Conservation (phyloP, 768 basidiomycete genomes). For the Tulasnella sp. region DNA sequence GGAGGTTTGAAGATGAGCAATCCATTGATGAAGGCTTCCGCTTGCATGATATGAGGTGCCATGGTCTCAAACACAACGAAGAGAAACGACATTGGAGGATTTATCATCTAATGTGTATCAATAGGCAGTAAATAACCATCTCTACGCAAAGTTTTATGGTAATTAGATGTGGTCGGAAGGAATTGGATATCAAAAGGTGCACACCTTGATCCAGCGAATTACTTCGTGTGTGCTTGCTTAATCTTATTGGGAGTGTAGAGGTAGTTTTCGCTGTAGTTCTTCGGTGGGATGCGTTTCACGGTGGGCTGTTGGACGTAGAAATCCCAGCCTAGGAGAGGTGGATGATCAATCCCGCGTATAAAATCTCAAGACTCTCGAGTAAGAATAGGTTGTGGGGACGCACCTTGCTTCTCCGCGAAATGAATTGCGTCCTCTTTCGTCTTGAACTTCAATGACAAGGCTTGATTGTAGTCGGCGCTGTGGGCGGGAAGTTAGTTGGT, state of each 20-base stretch:
- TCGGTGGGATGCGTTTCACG: conserved; percentile 62
- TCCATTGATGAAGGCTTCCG: too few relatives aligned
- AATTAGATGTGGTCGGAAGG: too few relatives aligned
- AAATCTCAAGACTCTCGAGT: background rate
- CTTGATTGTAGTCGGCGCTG: conserved; percentile 95
- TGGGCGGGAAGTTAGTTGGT: background rate
- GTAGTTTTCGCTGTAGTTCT: conserved; percentile 89
- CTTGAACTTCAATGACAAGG: conserved; percentile 70
- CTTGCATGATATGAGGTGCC: too few relatives aligned
- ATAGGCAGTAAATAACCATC: too few relatives aligned
- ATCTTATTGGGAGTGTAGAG: conserved; percentile 70
- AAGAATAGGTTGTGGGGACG: conserved; percentile 15
- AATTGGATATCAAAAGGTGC: too few relatives aligned
- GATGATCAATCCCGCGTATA: conserved; percentile 16
- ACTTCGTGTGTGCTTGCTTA: conserved; percentile 84
- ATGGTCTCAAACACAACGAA: too few relatives aligned
- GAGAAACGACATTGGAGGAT: too few relatives aligned
- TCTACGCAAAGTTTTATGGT: too few relatives aligned
- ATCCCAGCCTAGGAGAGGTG: conserved; percentile 60
- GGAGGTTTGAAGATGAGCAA: too few relatives aligned
- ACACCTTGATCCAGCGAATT: conserved; percentile 30
- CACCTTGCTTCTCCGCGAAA: conserved; percentile 96
- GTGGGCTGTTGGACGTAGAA: conserved; percentile 65
- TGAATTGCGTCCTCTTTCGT: conserved; percentile 85
- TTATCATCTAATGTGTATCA: too few relatives aligned